Evolutionary conservation across 2,329 filamentous ascomycete genomes (phyloP), one percentile per base, ranked within the genome.

Genomic region (Fusarium chlamydosporum): DNA sequence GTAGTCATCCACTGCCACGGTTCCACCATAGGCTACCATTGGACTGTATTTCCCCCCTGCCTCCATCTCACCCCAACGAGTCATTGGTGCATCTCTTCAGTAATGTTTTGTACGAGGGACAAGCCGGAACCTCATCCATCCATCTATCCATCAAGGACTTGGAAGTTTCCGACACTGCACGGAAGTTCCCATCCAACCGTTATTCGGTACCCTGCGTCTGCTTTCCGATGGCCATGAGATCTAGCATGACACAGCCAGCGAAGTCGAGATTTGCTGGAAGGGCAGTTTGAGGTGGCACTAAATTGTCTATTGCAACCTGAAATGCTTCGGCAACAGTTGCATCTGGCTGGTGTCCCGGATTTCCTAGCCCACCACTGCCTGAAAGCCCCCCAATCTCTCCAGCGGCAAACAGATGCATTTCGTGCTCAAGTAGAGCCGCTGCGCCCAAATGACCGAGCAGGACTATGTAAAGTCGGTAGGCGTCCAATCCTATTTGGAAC

Each of bases 391-490:
- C 35, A 33, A 61, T 47, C 18, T 56, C 56, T 40, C 34, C 33
- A 51, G 33, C 10, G 54, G 57, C 20, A 13, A 68, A 67, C 20
- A 58, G 51, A 31, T 58, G 73, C 72, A 75, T 75, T 67, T 79
- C 77, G 46, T 74, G 75, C 72, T 74, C 74, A 15, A 80, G 62
- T 27, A 73, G 77, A 37, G 76, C 65, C 10, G 71, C 59, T 7
- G 77, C 76, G 9, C 78, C 77, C 10, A 80, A 69, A 15, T 73
- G 70, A 7, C 76, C 76, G 18, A 80, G 63, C 7, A 77, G 61
- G 29, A 42, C 41, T 33, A 79, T 67, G 60, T 77, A 80, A 2
- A 66, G 55, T 23, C 55, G 56, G 54, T 76, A 77, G 16, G 74
- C 55, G 11, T 54, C 55, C 16, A 62, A 59, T 18, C 63, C 65